Evolutionary conservation across 169 alveolate species (phyloP).

Genomic region (Plasmodium adleri): DNA sequence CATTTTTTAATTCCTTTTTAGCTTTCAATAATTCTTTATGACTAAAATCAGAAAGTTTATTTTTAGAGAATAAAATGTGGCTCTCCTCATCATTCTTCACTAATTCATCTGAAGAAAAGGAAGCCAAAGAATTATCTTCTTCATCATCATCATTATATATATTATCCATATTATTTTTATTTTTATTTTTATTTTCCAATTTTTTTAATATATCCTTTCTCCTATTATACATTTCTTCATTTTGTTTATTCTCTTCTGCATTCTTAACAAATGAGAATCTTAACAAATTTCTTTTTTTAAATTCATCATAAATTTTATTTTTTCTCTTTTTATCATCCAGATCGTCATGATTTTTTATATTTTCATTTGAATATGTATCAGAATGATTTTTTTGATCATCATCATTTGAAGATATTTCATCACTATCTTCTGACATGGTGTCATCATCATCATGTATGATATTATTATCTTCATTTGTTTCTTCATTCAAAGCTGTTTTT

Average conservation of each 20-base stretch:
- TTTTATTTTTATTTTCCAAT: not conserved
- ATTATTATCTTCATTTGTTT: not conserved
- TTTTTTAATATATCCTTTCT: constrained; percentile 29
- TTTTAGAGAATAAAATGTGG: not conserved
- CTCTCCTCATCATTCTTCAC: not conserved
- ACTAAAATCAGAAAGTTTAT: constrained; percentile 6
- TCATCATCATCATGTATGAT: not conserved
- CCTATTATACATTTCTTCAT: constrained; percentile 24
- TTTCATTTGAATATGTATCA: not conserved
- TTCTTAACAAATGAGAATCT: constrained; percentile 61
- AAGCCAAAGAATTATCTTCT: not conserved
- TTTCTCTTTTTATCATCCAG: not conserved
- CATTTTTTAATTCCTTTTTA: constrained; percentile 20
- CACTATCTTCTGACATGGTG: not conserved
- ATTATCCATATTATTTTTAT: constrained; percentile 2
- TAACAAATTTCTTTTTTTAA: constrained; percentile 48
- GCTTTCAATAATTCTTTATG: constrained; percentile 35
- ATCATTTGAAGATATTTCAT: not conserved
- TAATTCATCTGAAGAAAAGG: not conserved
- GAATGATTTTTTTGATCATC: not conserved
- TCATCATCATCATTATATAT: constrained; percentile 9
- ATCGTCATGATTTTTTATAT: not conserved
- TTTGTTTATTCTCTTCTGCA: constrained; percentile 50
- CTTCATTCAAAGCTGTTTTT: constrained; percentile 18
- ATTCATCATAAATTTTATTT: constrained; percentile 27